phyloP scores from a whole-genome alignment of 2,329 filamentous ascomycete genomes.

The Calonectria multiphialidica region DNA sequence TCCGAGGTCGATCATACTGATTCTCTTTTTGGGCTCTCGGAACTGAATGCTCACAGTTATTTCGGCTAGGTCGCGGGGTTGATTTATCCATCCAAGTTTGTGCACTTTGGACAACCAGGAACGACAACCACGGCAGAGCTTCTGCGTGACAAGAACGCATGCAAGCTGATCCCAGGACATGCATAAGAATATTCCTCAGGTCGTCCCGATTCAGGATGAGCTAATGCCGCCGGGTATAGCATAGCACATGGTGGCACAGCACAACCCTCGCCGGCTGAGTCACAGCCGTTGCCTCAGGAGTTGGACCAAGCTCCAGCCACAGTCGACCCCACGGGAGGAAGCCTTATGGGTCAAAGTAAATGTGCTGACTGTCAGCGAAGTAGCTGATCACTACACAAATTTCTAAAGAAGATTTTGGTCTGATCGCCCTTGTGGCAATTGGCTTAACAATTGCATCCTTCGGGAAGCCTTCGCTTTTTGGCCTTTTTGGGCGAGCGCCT shows the following conservation, averaged over 20 bases:
- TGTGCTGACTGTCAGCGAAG: background rate
- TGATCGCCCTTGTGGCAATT: no score
- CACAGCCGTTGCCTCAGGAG: background rate
- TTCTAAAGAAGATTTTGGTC: no score
- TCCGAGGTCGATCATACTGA: background rate
- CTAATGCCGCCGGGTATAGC: background rate
- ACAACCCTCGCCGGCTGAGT: background rate
- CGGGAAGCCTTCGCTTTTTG: background rate
- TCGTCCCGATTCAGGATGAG: no score
- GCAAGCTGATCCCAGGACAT: no score
- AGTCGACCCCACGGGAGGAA: background rate
- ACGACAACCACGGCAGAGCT: no score
- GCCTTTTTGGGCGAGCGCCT: background rate
- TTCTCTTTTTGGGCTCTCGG: background rate
- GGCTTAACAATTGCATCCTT: background rate
- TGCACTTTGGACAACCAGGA: background rate
- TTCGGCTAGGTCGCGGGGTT: background rate
- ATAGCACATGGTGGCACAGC: background rate
- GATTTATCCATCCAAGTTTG: background rate
- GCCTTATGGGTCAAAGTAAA: constrained; percentile 4
- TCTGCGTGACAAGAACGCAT: no score
- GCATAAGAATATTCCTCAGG: background rate
- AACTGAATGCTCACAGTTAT: background rate
- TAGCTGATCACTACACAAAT: background rate
- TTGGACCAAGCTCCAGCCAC: background rate